These are phyloP conservation scores for Saccharomyces uvarum DNA, from an alignment of 1,139 yeast genomes.

Conservation along the genomic window DNA sequence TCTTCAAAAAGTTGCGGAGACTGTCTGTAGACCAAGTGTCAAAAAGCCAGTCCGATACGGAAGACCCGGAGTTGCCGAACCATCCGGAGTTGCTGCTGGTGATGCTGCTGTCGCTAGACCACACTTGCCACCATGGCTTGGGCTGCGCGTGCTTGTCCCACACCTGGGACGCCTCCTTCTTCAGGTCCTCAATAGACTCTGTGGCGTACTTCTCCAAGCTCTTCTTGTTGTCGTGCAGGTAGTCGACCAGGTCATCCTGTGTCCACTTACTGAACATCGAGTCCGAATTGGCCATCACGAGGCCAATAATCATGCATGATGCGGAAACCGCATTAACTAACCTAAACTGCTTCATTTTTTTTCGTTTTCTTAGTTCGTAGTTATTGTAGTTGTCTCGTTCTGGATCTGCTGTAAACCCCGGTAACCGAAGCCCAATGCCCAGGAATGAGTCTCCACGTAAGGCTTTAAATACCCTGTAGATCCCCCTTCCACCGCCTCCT, in stretches of 20 bases:
- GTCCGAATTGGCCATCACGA: constrained; percentile 7
- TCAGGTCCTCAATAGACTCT: constrained; percentile 31
- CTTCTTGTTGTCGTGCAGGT: constrained; percentile 35
- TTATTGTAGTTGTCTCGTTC: neutral
- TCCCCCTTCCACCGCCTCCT: neutral
- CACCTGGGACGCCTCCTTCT: constrained; percentile 33
- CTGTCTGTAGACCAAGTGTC: constrained; percentile 41
- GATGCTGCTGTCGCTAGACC: constrained; percentile 15
- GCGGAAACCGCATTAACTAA: constrained; percentile 3
- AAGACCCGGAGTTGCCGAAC: neutral
- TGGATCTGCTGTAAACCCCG: neutral
- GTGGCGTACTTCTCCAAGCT: constrained; percentile 18
- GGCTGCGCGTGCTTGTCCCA: constrained; percentile 30
- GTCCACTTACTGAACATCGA: constrained; percentile 31
- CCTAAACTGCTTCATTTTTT: constrained; percentile 1
- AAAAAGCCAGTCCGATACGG: constrained; percentile 38
- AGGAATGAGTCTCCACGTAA: neutral
- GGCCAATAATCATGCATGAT: constrained; percentile 1
- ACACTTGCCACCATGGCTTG: constrained; percentile 28
- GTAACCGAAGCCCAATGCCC: neutral
- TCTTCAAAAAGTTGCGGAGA: constrained; percentile 35
- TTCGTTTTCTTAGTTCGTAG: neutral
- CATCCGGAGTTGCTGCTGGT: constrained; percentile 7
- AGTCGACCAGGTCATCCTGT: constrained; percentile 30
- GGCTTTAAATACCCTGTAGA: constrained; percentile 1